Evolutionary conservation across 164 flowering plant genomes (phyloP).

Genomic region (Annona cherimola): DNA sequence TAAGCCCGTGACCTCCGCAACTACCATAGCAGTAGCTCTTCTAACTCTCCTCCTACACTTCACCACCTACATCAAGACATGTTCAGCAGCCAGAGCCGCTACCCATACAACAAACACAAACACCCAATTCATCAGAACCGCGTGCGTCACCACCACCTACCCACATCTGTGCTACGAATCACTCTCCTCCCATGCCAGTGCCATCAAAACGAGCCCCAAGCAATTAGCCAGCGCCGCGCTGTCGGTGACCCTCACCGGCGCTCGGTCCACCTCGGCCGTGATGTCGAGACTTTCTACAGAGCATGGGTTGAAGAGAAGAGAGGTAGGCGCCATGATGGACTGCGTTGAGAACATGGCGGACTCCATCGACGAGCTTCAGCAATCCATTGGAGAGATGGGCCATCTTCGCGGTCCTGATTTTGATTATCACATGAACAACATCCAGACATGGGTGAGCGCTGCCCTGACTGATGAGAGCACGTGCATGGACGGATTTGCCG

Average conservation of each 20-base stretch:
- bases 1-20: background rate
- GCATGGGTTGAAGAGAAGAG: constrained; percentile 29
- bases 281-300: constrained; percentile 22
- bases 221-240: constrained; percentile 51
- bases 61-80: background rate
- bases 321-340: constrained; percentile 45
- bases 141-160: constrained; percentile 48
- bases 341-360: constrained; percentile 53
- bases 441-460: constrained; percentile 82
- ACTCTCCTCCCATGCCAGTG: constrained; percentile 37
- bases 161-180: constrained; percentile 52
- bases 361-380: constrained; percentile 36
- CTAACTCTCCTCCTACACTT: constrained; percentile 1
- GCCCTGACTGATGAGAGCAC: constrained; percentile 60
- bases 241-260: constrained; percentile 35
- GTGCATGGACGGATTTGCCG: constrained; percentile 56
- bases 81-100: constrained; percentile 1
- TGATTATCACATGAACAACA: constrained; percentile 31
- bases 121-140: constrained; percentile 46
- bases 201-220: constrained; percentile 48
- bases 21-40: background rate
- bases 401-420: constrained; percentile 20
- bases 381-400: constrained; percentile 45
- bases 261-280: constrained; percentile 27
- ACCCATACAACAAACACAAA: constrained; percentile 2